phyloP scores from a whole-genome alignment of 163 green algal genomes.

The Prototheca cutis region DNA sequence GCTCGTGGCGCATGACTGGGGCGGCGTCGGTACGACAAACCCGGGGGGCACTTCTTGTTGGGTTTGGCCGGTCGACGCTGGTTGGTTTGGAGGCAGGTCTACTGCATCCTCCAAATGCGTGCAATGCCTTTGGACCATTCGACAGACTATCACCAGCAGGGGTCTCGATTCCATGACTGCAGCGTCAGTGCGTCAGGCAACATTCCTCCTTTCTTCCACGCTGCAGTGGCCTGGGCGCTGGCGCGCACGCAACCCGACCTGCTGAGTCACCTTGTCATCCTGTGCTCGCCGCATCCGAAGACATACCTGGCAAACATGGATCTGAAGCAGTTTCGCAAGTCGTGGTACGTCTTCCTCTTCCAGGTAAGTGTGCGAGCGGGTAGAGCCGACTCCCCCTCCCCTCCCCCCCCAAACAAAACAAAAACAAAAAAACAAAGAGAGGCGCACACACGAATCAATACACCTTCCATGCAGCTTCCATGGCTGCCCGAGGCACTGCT shows the following conservation, averaged over 20 bases:
- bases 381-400: too few species aligned
- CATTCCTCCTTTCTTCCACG: neutral
- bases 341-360: conserved; percentile 54
- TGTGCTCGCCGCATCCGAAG: conserved; percentile 37
- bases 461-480: conserved; percentile 13
- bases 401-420: too few species aligned
- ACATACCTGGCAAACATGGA: neutral
- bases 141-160: too few species aligned
- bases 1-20: conserved; percentile 58
- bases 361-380: conserved; percentile 23
- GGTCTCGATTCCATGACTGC: neutral
- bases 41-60: too few species aligned
- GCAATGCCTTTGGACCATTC: too few species aligned
- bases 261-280: conserved; percentile 35
- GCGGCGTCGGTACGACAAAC: conserved; percentile 5
- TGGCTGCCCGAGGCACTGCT: conserved; percentile 7
- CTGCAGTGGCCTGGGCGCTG: conserved; percentile 28
- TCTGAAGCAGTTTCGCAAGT: conserved; percentile 1
- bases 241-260: conserved; percentile 20
- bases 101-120: too few species aligned
- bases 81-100: too few species aligned
- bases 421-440: too few species aligned
- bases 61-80: too few species aligned
- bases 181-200: neutral
- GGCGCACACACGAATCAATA: too few species aligned